phyloP scores from a whole-genome alignment of 345 rosid species.

The Camelina hispida region DNA sequence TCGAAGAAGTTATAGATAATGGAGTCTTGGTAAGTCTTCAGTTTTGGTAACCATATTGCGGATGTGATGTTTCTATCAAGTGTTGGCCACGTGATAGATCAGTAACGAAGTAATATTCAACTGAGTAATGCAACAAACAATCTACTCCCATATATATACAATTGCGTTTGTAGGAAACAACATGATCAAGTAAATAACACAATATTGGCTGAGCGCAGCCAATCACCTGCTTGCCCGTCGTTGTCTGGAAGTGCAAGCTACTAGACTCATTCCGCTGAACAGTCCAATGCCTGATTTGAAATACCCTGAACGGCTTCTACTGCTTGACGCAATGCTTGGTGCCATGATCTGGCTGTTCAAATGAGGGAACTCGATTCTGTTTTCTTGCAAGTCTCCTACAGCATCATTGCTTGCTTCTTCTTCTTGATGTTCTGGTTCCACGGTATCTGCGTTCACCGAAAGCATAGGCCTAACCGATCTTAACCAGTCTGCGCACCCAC shows the following conservation, averaged over 20 bases:
- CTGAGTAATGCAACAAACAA: conserved; percentile 15
- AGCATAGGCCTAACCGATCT: conserved; percentile 55
- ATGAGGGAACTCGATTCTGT: conserved; percentile 53
- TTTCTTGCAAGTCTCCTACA: conserved; percentile 63
- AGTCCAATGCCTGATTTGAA: conserved; percentile 71
- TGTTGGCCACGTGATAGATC: background rate
- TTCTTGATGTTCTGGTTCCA: conserved; percentile 56
- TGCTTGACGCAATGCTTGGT: conserved; percentile 52
- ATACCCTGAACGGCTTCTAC: conserved; percentile 58
- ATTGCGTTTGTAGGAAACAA: conserved; percentile 15
- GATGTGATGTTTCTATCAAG: background rate
- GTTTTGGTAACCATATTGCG: background rate
- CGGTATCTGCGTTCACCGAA: conserved; percentile 62
- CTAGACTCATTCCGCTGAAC: conserved; percentile 69
- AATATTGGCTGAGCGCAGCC: background rate
- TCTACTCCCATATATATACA: conserved; percentile 13
- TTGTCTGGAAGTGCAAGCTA: conserved; percentile 79
- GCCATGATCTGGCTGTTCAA: conserved; percentile 46
- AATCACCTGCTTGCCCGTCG: conserved; percentile 53
- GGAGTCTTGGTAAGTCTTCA: background rate
- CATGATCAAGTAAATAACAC: conserved; percentile 5
- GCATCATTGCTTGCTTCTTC: conserved; percentile 57
- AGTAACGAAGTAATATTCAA: background rate
- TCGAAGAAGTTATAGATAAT: background rate
- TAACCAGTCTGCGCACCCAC: conserved; percentile 57